Base-by-base conservation (phyloP, 495 filamentous ascomycete species). In the Aspergillus bertholletiae region DNA sequence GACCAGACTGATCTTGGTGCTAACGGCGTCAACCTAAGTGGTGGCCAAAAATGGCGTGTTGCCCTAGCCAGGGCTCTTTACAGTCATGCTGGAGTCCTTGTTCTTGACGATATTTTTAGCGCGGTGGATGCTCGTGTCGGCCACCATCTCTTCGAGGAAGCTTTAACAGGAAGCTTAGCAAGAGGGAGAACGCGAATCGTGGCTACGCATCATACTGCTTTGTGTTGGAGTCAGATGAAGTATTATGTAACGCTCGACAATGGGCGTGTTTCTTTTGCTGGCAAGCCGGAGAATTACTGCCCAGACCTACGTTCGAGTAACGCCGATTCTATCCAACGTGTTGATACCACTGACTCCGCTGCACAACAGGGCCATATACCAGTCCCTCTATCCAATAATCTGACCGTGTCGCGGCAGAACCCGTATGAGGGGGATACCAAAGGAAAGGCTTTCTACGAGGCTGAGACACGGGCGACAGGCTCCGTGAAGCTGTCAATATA, bases 31-130 rank as follows among this genome's bases (percentile, higher is more conserved):
- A 94, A 92, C 61, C 70, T 95, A 4, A 90, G 87, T 57, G 90
- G 90, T 56, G 90, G 90, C 12, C 90, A 95, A 65, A 80, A 85
- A 61, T 95, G 90, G 90, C 76, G 90, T 41, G 74, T 94, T 27
- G 86, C 88, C 3, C 83, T 95, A 51, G 90, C 88, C 2, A 69
- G 90, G 24, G 89, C 90, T 7, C 71, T 92, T 26, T 94, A 95
- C 64, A 91, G 87, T 2, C 75, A 90, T 2, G 90, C 90, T 5
- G 86, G 87, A 0, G 87, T 91, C 51, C 77, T 95, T 0, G 74
- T 95, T 21, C 71, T 95, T 46, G 90, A 95, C 61, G 90, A 95
- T 61, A 92, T 95, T 35, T 95, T 95, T 68, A 89, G 86, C 54
- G 79, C 76, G 0, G 61, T 83, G 1, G 79, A 84, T 63, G 71